phyloP scores from a whole-genome alignment of 331 rosid species.

The Telfairia occidentalis region DNA sequence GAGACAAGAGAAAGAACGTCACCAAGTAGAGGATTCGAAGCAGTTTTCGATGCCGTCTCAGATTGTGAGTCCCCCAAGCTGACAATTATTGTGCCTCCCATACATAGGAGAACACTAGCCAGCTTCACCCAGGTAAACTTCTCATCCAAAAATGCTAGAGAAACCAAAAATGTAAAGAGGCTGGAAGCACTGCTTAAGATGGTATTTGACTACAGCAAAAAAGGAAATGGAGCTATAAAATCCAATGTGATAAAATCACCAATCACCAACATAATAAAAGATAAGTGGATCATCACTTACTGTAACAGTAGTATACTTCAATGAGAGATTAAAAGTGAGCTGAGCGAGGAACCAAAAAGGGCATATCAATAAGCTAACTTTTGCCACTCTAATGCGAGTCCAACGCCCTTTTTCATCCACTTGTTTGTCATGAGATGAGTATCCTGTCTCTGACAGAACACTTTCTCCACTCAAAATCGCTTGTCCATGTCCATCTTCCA shows the following conservation, averaged over 20 bases:
- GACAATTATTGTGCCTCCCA: slow-evolving; percentile 87
- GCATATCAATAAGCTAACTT: slow-evolving; percentile 75
- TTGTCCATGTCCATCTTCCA: slow-evolving; percentile 28
- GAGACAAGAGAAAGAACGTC: slow-evolving; percentile 70
- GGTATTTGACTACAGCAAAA: slow-evolving; percentile 74
- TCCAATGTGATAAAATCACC: slow-evolving; percentile 5
- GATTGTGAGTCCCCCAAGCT: slow-evolving; percentile 75
- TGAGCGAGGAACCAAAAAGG: slow-evolving; percentile 94
- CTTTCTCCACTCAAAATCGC: slow-evolving; percentile 13
- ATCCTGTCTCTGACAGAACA: slow-evolving; percentile 9
- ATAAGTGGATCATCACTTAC: slow-evolving; percentile 31
- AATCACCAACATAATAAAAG: not conserved
- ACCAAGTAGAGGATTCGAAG: slow-evolving; percentile 83
- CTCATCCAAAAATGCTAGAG: slow-evolving; percentile 82
- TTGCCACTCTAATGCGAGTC: slow-evolving; percentile 71
- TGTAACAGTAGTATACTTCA: slow-evolving; percentile 92
- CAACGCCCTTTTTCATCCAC: slow-evolving; percentile 80
- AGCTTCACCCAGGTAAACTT: slow-evolving; percentile 85
- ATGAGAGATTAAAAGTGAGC: slow-evolving; percentile 74
- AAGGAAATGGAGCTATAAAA: slow-evolving; percentile 10
- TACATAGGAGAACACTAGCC: slow-evolving; percentile 79
- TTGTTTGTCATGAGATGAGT: slow-evolving; percentile 19
- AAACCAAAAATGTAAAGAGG: slow-evolving; percentile 86
- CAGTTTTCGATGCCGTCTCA: slow-evolving; percentile 22
- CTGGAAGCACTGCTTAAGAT: slow-evolving; percentile 96